Conservation (phyloP, 805 yeast genomes). For the Yamadazyma akitaensis region DNA sequence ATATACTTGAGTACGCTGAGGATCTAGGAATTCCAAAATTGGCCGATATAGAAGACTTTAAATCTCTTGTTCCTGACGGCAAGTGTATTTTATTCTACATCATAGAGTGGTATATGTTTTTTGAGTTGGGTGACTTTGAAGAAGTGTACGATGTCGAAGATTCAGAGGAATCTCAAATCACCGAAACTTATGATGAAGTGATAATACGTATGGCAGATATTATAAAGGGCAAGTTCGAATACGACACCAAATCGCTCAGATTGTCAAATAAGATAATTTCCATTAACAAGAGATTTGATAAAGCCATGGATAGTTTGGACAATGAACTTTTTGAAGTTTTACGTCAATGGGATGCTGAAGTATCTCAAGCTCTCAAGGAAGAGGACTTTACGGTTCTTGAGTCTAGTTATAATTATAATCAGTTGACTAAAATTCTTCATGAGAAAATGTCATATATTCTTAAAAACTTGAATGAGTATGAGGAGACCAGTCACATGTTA, state of each 20-base stretch:
- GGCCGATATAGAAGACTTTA: conserved; percentile 54
- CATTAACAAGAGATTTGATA: conserved; percentile 3
- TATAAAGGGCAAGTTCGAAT: conserved; percentile 23
- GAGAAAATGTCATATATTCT: conserved; percentile 1
- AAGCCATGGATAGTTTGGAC: background rate
- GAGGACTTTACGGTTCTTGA: background rate
- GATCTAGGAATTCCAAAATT: conserved; percentile 49
- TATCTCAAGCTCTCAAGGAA: background rate
- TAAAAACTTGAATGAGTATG: conserved; percentile 6
- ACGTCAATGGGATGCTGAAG: conserved; percentile 3
- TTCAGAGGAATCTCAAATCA: background rate
- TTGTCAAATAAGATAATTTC: conserved; percentile 24
- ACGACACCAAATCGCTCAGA: conserved; percentile 30
- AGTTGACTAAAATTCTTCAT: conserved; percentile 1
- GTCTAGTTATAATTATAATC: background rate
- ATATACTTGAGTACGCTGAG: conserved; percentile 42
- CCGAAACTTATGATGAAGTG: conserved; percentile 9
- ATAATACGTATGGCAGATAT: conserved; percentile 15
- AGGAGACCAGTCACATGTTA: conserved; percentile 7
- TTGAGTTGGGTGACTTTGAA: conserved; percentile 20
- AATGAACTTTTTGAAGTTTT: conserved; percentile 4
- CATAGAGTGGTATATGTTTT: conserved; percentile 53
- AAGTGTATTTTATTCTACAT: conserved; percentile 56
- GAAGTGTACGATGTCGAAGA: background rate
- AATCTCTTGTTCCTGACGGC: conserved; percentile 53